Base-by-base conservation (phyloP, 2,329 filamentous ascomycete species). In the Ambrosiella xylebori region DNA sequence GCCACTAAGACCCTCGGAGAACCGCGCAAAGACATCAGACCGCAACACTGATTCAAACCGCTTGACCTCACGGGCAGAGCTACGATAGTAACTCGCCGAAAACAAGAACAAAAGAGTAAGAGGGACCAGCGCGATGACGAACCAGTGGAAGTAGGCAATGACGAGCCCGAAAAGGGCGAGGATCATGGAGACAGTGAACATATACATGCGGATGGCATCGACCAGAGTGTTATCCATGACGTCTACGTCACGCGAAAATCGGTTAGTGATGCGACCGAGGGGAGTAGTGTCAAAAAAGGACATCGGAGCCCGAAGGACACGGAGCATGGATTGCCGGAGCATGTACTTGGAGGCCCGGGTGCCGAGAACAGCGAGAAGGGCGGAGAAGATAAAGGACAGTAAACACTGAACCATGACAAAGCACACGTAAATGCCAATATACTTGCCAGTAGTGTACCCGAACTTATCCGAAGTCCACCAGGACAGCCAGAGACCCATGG, bases 211-310 rank as follows among this genome's bases (percentile, higher is more conserved):
- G 71, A 96, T 88, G 2, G 88, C 85, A 65, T 96, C 91, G 0
- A 85, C 85, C 49, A 96, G 72, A 59, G 83, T 88, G 68, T 95
- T 95, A 71, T 97, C 93, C 88, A 97, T 94, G 59, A 93, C 88
- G 66, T 96, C 88, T 45, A 97, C 86, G 66, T 98, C 93, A 64
- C 91, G 85, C 38, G 88, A 94, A 71, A 97, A 97, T 13, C 93
- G 86, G 68, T 97, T 97, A 19, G 89, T 95, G 68, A 97, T 96
- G 41, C 91, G 85, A 17, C 93, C 93, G 1, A 97, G 77, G 0
- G 93, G 93, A 0, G 93, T 97, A 0, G 93, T 97, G 65, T 98
- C 93, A 71, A 97, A 97, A 72, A 97, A 97, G 3, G 86, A 85
- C 88, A 84, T 83, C n/a, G 81, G 81, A 2, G 81, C 81, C 35